Percentiles rank a stretch among this genome's conserved stretches.
phyloP scores from a whole-genome alignment of 257 asterid species.

The Lithospermum erythrorhizon region DNA sequence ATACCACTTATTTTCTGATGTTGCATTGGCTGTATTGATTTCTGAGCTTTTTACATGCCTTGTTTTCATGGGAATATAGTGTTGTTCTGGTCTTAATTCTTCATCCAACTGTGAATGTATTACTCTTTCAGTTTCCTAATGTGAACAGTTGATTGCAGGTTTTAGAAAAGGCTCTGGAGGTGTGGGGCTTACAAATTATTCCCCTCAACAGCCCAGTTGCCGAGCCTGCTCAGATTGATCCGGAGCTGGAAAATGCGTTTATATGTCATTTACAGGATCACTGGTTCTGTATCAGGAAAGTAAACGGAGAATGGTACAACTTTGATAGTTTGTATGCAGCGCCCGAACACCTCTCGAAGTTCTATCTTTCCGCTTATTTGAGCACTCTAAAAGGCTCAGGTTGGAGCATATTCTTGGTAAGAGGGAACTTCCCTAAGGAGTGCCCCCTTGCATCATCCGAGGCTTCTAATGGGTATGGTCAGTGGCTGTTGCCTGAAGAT shows the following conservation, averaged over 20 bases:
- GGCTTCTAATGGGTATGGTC: conserved; percentile 76
- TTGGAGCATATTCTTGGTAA: conserved; percentile 90
- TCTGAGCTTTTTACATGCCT: background rate
- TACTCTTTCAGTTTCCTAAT: background rate
- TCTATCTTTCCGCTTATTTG: conserved; percentile 92
- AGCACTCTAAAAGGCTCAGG: conserved; percentile 77
- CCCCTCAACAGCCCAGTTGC: conserved; percentile 93
- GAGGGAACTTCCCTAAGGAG: conserved; percentile 83
- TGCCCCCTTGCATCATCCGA: conserved; percentile 71
- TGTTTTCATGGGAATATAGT: too few relatives aligned
- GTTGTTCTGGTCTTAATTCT: background rate
- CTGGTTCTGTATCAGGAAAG: conserved; percentile 95
- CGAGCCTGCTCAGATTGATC: conserved; percentile 82
- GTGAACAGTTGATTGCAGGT: conserved; percentile 34
- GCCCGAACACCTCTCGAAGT: conserved; percentile 92
- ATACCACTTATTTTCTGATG: background rate
- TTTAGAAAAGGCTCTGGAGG: conserved; percentile 78
- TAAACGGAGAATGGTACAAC: conserved; percentile 68
- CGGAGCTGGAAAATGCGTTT: conserved; percentile 80
- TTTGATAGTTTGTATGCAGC: conserved; percentile 40
- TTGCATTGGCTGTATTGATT: background rate
- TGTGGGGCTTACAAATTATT: conserved; percentile 88
- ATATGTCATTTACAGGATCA: conserved; percentile 88
- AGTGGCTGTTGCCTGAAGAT: conserved; percentile 88
- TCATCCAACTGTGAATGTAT: background rate